phyloP scores from a whole-genome alignment of 2,329 filamentous ascomycete genomes.

The Colletotrichum theobromicola region DNA sequence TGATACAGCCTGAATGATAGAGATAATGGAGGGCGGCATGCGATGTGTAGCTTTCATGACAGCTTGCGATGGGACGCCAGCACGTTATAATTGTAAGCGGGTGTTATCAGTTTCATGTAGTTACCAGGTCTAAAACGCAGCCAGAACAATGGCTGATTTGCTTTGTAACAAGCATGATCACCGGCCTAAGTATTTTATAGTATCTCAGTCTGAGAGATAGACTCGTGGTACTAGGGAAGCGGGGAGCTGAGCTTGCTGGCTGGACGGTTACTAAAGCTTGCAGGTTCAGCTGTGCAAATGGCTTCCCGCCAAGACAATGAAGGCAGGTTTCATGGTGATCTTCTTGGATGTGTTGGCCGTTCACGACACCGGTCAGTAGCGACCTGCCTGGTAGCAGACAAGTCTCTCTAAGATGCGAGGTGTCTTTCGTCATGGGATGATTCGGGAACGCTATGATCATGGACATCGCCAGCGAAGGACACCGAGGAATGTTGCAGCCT shows the following conservation, averaged over 20 bases:
- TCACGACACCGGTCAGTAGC: not conserved
- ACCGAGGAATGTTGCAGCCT: not conserved
- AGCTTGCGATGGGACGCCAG: not conserved
- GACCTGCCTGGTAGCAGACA: accelerated
- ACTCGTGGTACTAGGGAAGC: accelerated
- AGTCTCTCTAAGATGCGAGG: accelerated
- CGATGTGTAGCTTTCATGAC: accelerated
- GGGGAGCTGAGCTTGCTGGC: accelerated
- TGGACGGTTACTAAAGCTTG: not conserved
- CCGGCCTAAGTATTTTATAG: accelerated
- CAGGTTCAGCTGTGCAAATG: no score
- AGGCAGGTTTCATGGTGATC: no score
- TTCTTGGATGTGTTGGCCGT: accelerated
- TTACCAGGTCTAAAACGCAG: not conserved
- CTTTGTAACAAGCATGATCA: accelerated
- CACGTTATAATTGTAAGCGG: accelerated
- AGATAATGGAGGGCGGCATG: not conserved
- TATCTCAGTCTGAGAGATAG: not conserved
- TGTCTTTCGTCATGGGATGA: not conserved
- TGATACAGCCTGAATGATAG: accelerated
- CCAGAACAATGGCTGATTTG: not conserved
- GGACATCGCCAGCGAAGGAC: accelerated
- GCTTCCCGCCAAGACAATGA: no score
- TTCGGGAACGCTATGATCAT: not conserved
- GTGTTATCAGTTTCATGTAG: accelerated